phyloP scores from a whole-genome alignment of 2,329 filamentous ascomycete genomes.

The Blastomyces emzantsi region DNA sequence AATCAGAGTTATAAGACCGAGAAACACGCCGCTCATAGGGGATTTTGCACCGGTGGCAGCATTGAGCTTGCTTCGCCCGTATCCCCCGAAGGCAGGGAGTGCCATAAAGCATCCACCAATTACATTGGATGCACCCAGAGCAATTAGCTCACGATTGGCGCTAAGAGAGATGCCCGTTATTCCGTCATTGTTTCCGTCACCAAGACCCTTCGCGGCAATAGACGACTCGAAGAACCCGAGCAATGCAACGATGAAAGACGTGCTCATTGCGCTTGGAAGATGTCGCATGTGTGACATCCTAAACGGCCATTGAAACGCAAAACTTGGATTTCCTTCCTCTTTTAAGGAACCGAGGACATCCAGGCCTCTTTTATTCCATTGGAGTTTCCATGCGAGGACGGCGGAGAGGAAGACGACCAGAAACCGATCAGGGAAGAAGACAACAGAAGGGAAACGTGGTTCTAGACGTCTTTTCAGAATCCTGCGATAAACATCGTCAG shows the following conservation, averaged over 20 bases:
- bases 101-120: constrained; percentile 86
- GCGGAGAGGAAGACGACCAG: constrained; percentile 79
- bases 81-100: constrained; percentile 88
- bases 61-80: constrained; percentile 93
- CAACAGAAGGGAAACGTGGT: constrained; percentile 66
- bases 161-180: constrained; percentile 76
- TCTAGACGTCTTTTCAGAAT: constrained; percentile 74
- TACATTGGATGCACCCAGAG: constrained; percentile 84
- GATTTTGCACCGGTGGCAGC: constrained; percentile 83
- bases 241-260: constrained; percentile 84
- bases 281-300: constrained; percentile 65
- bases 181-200: constrained; percentile 51
- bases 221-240: constrained; percentile 99
- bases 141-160: constrained; percentile 86
- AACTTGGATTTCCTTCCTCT: constrained; percentile 58
- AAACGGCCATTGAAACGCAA: constrained; percentile 82
- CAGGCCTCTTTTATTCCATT: constrained; percentile 72
- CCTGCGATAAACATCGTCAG: constrained; percentile 36
- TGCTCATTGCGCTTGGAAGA: constrained; percentile 77
- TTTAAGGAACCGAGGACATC: constrained; percentile 76
- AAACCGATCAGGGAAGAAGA: constrained; percentile 88
- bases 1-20: constrained; percentile 72
- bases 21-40: constrained; percentile 83
- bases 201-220: constrained; percentile 86
- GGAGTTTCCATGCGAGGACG: constrained; percentile 63